Evolutionary conservation across 371 early-diverging fungal species (phyloP).

Genomic region (Actinomortierella wolfii): DNA sequence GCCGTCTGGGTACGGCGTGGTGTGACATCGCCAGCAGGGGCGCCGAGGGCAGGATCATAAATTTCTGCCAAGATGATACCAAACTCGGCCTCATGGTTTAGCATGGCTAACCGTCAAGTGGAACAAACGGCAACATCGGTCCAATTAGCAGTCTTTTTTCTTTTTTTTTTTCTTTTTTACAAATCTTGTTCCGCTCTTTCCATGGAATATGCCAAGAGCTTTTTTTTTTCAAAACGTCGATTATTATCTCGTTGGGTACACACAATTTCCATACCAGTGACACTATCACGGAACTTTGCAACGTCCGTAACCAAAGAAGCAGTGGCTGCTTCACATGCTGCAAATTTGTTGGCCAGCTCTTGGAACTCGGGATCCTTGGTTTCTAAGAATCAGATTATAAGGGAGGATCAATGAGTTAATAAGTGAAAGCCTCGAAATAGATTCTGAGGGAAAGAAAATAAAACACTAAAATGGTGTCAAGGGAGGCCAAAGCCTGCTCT

Average conservation of each 20-base stretch:
- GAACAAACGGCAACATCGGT: neutral
- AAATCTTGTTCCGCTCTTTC: conserved; percentile 16
- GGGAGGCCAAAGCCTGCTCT: no score
- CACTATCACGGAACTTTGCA: conserved; percentile 74
- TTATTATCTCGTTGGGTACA: no score
- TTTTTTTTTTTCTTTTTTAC: neutral
- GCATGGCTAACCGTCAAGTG: conserved; percentile 49
- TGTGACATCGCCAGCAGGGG: conserved; percentile 48
- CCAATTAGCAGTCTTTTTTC: neutral
- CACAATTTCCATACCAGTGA: conserved; percentile 61
- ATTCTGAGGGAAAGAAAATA: no score
- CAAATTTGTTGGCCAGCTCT: conserved; percentile 65
- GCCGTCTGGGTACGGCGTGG: conserved; percentile 56
- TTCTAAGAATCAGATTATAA: conserved; percentile 35
- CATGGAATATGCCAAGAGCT: no score
- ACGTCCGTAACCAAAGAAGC: conserved; percentile 68
- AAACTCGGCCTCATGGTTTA: conserved; percentile 73
- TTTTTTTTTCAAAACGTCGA: conserved; percentile 13
- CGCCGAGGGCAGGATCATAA: conserved; percentile 51
- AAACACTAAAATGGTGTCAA: no score
- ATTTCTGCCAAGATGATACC: conserved; percentile 66
- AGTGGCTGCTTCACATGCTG: conserved; percentile 59
- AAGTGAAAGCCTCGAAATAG: neutral
- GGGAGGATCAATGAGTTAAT: neutral
- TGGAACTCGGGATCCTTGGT: conserved; percentile 75